phyloP scores from a whole-genome alignment of 2,329 filamentous ascomycete genomes.

The Helicocarpus griseus region DNA sequence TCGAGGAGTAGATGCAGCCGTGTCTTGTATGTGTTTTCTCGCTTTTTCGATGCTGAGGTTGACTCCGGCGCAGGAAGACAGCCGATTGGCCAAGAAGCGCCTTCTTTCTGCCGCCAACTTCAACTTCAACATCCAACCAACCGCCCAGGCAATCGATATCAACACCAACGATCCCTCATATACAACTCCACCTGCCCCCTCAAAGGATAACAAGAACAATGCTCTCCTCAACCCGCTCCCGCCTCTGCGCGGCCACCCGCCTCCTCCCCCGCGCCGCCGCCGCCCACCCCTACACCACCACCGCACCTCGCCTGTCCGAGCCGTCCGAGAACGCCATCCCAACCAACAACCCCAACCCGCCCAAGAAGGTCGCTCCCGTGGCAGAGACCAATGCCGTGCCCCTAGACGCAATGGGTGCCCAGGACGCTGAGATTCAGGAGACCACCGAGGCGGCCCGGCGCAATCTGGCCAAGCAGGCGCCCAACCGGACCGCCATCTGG shows the following conservation, averaged over 20 bases:
- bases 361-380: conserved; percentile 39
- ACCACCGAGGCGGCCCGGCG: conserved; percentile 45
- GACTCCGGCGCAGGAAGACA: background rate
- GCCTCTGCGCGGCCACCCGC: conserved; percentile 37
- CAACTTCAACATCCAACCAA: background rate
- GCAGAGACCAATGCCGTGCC: conserved; percentile 53
- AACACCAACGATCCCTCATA: conserved; percentile 14
- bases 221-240: conserved; percentile 36
- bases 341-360: conserved; percentile 50
- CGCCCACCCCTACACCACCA: conserved; percentile 35
- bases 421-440: conserved; percentile 48
- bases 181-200: conserved; percentile 13
- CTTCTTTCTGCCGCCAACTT: background rate
- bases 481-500: conserved; percentile 76
- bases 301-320: conserved; percentile 25
- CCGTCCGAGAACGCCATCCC: conserved; percentile 30
- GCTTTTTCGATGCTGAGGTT: background rate
- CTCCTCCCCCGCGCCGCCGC: conserved; percentile 33
- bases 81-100: background rate
- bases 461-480: conserved; percentile 61
- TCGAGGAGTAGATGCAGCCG: background rate
- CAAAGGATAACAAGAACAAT: conserved; percentile 25
- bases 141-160: too few relatives aligned
- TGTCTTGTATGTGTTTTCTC: background rate
- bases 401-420: conserved; percentile 37